Base-by-base conservation (phyloP, 164 flowering plant species). In the Aristolochia fimbriata region DNA sequence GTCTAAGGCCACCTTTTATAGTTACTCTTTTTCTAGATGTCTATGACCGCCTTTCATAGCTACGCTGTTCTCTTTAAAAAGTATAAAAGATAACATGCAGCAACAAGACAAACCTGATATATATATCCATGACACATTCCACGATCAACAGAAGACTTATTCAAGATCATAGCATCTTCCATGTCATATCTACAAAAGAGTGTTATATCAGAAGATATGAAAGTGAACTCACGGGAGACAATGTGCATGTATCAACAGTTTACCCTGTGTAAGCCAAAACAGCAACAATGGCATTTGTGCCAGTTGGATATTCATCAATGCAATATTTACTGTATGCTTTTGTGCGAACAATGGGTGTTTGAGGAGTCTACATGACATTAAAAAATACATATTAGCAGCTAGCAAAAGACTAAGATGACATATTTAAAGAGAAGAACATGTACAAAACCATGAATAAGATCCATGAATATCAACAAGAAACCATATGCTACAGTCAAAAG, bases 91-190 rank as follows among this genome's bases (percentile, higher is more conserved):
- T 37, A 37, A 37, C 43, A 37, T 6, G 43, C 8, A 6, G 9
- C 43, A 37, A 37, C 43, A 37, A 37, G 43, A 13, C 13, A 30
- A 55, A 92, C 98, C 96, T 87, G 93, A 66, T 88, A 93, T 67
- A 90, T 81, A 60, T 82, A 83, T 59, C 87, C 96, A 75, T 80
- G 97, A 68, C 64, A 84, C 80, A 89, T 64, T 52, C 98, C 98
- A 56, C 97, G 92, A 11, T 93, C 98, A 33, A 93, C 97, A 67
- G 98, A 82, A 33, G 98, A 90, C 75, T 88, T 93, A 56, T 93
- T 93, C 71, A 93, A 74, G 67, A 93, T 89, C 98, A 93, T 93
- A 51, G 98, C 97, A 74, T 93, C 98, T 71, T 93, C 98, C 98
- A 93, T 93, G 69, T 93, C 97, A 72, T 87, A 92, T 24, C 98